Base-by-base conservation (phyloP, 2,329 filamentous ascomycete species). In the Biscogniauxia marginata region DNA sequence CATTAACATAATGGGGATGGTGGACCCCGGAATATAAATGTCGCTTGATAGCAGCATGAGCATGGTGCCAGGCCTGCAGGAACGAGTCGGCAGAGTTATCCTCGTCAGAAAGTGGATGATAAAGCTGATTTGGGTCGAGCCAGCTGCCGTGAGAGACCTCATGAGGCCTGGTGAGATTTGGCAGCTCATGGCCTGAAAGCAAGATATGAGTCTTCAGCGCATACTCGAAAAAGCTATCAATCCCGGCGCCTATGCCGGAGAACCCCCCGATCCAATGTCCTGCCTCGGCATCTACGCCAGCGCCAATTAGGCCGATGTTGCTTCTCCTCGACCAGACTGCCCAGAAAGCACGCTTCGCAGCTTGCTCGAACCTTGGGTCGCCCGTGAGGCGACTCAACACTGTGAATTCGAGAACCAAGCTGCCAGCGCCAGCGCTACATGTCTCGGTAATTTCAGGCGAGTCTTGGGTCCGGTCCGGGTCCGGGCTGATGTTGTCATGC, bases 171-270 rank as follows among this genome's bases (percentile, higher is more conserved):
- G 78, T 72, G 62, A 74, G 67, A 60, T 87, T 87, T 3, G 83
- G 83, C 58, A 80, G 71, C 13, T 79, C 80, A 56, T 89, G 85
- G 1, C 91, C 90, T 2, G 93, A 96, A 20, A 98, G 84, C 21
- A 99, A 75, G 57, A 99, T 90, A 69, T 96, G 87, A 18, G 92
- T 92, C 74, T 99, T 99, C 67, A 98, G 82, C 3, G 95, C 93
- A 73, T 99, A 99, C 75, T 99, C 95, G 68, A 96, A 98, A 76
- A 99, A 99, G 74, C 93, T 97, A 75, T 99, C 95, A 67, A 96
- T 91, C 43, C 95, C 95, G 7, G 95, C 95, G 50, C 95, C 95
- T 65, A 99, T 96, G 24, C 95, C 93, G n/a, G 93, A 88, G 71
- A 91, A 93, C 1, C 90, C 83, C 7, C 89, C 89, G 30, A 95